These are phyloP conservation scores for Eimeria nieschulzi DNA, from an alignment of 169 alveolate species.

Conservation along the genomic window DNA sequence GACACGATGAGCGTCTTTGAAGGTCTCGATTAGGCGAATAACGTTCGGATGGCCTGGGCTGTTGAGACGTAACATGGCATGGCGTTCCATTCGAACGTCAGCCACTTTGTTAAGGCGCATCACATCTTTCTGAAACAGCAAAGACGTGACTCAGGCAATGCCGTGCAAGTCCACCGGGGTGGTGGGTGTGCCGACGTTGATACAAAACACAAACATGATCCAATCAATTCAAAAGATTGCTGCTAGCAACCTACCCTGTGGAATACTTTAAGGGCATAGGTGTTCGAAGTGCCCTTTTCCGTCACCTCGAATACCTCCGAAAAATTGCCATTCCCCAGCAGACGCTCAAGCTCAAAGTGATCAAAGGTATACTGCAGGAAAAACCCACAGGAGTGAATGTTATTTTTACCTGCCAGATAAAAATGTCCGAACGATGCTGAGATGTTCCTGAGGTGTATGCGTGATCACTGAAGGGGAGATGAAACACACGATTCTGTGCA, in stretches of 20 bases:
- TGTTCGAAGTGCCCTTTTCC: conserved; percentile 80
- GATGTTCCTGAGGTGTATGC: background rate
- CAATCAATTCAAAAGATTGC: background rate
- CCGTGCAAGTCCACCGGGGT: background rate
- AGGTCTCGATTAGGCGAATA: conserved; percentile 83
- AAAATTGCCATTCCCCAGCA: conserved; percentile 85
- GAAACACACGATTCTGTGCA: background rate
- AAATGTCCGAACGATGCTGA: background rate
- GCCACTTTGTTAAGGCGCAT: conserved; percentile 73
- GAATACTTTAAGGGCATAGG: conserved; percentile 86
- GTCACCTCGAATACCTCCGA: conserved; percentile 87
- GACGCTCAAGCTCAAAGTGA: conserved; percentile 84
- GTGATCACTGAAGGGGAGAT: background rate
- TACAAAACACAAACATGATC: background rate
- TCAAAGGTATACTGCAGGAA: conserved; percentile 68
- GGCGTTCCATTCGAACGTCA: conserved; percentile 84
- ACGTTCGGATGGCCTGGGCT: conserved; percentile 86
- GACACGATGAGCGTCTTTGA: conserved; percentile 84
- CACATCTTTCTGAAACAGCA: conserved; percentile 79
- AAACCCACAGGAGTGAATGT: background rate
- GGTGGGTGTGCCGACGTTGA: background rate
- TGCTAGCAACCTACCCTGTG: conserved; percentile 73
- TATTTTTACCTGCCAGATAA: background rate
- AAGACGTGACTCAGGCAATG: background rate
- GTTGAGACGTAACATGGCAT: conserved; percentile 80